These are phyloP conservation scores for Phytophthora kernoviae DNA, from an alignment of 352 stramenopile species.

Conservation along the genomic window DNA sequence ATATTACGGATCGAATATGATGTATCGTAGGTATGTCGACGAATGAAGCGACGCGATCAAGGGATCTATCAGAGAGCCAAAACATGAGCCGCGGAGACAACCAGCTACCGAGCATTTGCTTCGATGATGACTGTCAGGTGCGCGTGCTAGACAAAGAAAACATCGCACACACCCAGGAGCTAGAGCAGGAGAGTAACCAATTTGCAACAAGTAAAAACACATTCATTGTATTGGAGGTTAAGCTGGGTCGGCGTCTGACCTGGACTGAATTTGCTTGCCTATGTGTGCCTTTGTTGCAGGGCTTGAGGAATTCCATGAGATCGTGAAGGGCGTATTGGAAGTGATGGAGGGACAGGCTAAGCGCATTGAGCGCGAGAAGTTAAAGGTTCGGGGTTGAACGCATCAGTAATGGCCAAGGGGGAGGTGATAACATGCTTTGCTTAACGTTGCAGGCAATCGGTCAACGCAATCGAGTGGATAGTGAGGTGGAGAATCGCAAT, in stretches of 20 bases:
- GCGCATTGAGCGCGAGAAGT: slow-evolving; percentile 82
- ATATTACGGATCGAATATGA: too few species aligned
- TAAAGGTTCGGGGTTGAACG: slow-evolving; percentile 51
- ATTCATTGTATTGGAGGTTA: neutral
- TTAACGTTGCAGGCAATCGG: slow-evolving; percentile 62
- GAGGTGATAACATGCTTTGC: neutral
- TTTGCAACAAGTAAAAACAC: slow-evolving; percentile 66
- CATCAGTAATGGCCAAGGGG: neutral
- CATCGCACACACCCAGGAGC: slow-evolving; percentile 72
- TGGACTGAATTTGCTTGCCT: neutral
- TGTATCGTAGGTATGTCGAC: too few species aligned
- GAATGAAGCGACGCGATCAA: slow-evolving; percentile 24
- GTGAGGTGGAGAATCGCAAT: slow-evolving; percentile 82
- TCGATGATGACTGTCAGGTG: slow-evolving; percentile 83
- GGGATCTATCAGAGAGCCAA: too few species aligned
- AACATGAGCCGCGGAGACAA: slow-evolving; percentile 76
- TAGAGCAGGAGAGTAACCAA: slow-evolving; percentile 86
- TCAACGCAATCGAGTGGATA: slow-evolving; percentile 81
- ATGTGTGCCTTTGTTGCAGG: slow-evolving; percentile 39
- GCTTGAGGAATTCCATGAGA: slow-evolving; percentile 84
- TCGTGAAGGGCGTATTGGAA: slow-evolving; percentile 78
- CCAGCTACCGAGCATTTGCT: slow-evolving; percentile 74
- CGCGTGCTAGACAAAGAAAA: slow-evolving; percentile 83
- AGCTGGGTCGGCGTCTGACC: neutral
- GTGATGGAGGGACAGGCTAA: slow-evolving; percentile 80